A percentile compares a stretch with the other conserved stretches of the same genome.
phyloP scores from a whole-genome alignment of 441 rosid species.

The Brassica hybrid region DNA sequence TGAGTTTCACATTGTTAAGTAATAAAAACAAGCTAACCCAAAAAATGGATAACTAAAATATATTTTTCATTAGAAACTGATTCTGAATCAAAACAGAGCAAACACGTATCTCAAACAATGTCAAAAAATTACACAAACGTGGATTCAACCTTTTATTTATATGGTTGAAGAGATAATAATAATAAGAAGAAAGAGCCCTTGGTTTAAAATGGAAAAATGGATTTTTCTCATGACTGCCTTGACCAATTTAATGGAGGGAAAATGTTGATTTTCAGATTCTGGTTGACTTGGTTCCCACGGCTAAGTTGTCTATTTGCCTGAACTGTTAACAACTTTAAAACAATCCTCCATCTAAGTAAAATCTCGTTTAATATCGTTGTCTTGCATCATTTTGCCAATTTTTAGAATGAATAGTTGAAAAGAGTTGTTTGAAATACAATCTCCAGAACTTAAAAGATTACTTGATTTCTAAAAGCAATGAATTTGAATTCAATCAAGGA shows the following conservation, averaged over 20 bases:
- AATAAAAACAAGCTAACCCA: neutral
- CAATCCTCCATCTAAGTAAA: no score
- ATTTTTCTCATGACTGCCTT: neutral
- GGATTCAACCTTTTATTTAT: neutral
- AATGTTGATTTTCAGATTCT: constrained; percentile 86
- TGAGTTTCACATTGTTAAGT: neutral
- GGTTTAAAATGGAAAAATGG: neutral
- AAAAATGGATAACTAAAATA: neutral
- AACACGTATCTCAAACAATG: neutral
- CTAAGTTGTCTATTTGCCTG: constrained; percentile 92
- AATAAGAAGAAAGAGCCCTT: neutral
- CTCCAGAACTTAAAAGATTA: no score
- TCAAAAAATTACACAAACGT: neutral
- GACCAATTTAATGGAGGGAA: neutral
- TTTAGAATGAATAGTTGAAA: no score
- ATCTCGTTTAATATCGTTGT: no score
- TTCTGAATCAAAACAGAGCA: neutral
- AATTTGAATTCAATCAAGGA: no score
- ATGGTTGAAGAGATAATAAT: neutral
- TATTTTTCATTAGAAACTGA: neutral
- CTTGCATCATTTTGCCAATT: no score
- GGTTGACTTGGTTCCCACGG: constrained; percentile 90
- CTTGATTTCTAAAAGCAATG: no score
- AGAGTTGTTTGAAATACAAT: no score
- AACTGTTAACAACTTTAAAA: constrained; percentile 67